A percentile compares a stretch with the other conserved stretches of the same genome.
Conservation (phyloP, 352 stramenopile genomes). For the Pythium insidiosum region DNA sequence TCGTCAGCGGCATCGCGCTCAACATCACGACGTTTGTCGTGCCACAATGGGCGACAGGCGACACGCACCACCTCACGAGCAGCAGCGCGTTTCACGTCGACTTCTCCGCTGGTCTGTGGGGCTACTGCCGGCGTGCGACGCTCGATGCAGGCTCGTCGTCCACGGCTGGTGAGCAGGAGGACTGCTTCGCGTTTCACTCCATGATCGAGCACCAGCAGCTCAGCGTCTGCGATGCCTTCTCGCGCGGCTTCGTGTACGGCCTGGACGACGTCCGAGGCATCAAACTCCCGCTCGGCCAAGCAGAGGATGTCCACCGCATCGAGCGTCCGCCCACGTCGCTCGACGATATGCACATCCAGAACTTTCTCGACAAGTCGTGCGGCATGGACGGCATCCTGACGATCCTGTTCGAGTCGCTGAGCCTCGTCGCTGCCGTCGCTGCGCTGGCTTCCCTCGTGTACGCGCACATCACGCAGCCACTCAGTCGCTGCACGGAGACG, state of each 20-base stretch:
- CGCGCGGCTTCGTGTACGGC: slow-evolving; percentile 16
- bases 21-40: slow-evolving; percentile 1
- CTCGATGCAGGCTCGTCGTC: neutral
- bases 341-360: slow-evolving; percentile 14
- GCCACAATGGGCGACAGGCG: slow-evolving; percentile 11
- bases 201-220: slow-evolving; percentile 5
- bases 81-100: slow-evolving; percentile 15
- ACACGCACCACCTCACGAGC: slow-evolving; percentile 15
- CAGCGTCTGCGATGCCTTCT: slow-evolving; percentile 15
- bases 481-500: neutral
- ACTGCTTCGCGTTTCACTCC: slow-evolving; percentile 13
- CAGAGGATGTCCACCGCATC: slow-evolving; percentile 14
- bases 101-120: slow-evolving; percentile 12
- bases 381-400: slow-evolving; percentile 6
- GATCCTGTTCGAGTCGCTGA: slow-evolving; percentile 4
- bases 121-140: slow-evolving; percentile 14
- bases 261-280: slow-evolving; percentile 17
- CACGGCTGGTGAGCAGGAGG: neutral
- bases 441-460: slow-evolving; percentile 8
- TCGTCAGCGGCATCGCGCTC: slow-evolving; percentile 2
- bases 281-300: slow-evolving; percentile 2
- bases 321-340: slow-evolving; percentile 12
- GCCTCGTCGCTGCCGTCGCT: slow-evolving; percentile 2
- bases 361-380: slow-evolving; percentile 18
- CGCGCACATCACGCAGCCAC: slow-evolving; percentile 4